phyloP scores from a whole-genome alignment of 208 protist genomes.

The Porcisia hertigi region DNA sequence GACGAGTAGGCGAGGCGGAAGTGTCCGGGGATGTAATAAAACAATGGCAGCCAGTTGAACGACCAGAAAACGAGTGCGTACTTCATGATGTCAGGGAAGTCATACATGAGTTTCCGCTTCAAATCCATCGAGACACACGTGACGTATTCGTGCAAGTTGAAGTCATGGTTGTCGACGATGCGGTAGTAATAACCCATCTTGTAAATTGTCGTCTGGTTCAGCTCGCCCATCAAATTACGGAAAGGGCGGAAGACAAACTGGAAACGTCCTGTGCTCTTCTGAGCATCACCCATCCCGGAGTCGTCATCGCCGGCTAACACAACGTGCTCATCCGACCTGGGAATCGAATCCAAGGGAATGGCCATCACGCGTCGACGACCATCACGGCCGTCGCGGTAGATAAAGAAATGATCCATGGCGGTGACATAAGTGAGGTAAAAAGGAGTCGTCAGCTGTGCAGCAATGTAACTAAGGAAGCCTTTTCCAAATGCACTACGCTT shows the following conservation, averaged over 20 bases:
- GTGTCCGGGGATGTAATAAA: slow-evolving; percentile 82
- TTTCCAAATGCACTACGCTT: slow-evolving; percentile 58
- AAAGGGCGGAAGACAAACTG: slow-evolving; percentile 26
- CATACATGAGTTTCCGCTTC: slow-evolving; percentile 49
- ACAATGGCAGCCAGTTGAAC: slow-evolving; percentile 79
- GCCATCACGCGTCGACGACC: slow-evolving; percentile 52
- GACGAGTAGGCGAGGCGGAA: slow-evolving; percentile 75
- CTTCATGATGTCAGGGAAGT: slow-evolving; percentile 71
- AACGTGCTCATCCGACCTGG: slow-evolving; percentile 7
- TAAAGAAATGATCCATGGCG: slow-evolving; percentile 75
- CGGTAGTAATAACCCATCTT: slow-evolving; percentile 65
- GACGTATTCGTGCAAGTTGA: slow-evolving; percentile 60
- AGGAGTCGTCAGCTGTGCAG: slow-evolving; percentile 58
- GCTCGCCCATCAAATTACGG: slow-evolving; percentile 21
- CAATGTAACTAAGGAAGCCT: slow-evolving; percentile 70
- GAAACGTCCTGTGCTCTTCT: slow-evolving; percentile 20
- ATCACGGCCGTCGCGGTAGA: slow-evolving; percentile 69
- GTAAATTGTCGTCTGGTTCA: slow-evolving; percentile 36
- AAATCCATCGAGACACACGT: slow-evolving; percentile 47
- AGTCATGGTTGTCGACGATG: slow-evolving; percentile 50
- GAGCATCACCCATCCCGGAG: slow-evolving; percentile 5
- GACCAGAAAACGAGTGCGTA: slow-evolving; percentile 77
- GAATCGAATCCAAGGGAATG: slow-evolving; percentile 22
- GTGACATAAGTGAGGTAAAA: slow-evolving; percentile 75
- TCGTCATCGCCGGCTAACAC: slow-evolving; percentile 29